Evolutionary conservation across 257 asterid genomes (phyloP).

Genomic region (Solanum corneliomulleri): DNA sequence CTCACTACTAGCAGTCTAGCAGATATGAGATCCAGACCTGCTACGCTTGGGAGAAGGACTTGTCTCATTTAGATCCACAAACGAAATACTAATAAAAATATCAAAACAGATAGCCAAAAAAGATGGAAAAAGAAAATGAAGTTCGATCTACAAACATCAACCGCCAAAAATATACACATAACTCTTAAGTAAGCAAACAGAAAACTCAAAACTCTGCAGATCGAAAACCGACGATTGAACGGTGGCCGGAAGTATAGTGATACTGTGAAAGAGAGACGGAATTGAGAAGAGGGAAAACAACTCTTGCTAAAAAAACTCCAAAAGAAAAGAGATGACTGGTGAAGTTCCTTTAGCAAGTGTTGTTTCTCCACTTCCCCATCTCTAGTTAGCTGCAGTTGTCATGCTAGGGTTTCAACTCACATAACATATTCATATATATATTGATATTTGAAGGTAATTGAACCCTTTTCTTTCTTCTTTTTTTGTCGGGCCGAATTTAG

Average conservation of each 20-base stretch:
- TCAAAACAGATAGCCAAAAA: neutral
- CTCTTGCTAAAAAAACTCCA: neutral
- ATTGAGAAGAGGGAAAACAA: neutral
- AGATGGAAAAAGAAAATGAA: neutral
- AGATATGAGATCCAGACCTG: too few relatives aligned
- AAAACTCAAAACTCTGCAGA: neutral
- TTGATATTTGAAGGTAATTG: neutral
- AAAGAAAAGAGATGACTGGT: neutral
- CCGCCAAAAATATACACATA: neutral
- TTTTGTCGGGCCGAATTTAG: neutral
- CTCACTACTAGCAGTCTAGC: too few relatives aligned
- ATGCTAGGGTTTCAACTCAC: neutral
- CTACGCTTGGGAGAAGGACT: too few relatives aligned
- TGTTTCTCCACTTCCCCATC: neutral
- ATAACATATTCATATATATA: neutral
- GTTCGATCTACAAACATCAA: neutral
- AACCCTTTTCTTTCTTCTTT: neutral
- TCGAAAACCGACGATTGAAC: neutral
- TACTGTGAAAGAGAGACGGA: neutral
- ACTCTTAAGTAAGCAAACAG: neutral
- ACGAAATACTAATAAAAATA: neutral
- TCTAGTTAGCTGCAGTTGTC: neutral
- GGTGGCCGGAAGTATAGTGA: neutral
- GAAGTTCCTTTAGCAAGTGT: neutral
- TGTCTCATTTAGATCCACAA: neutral